Percentiles rank a stretch among this genome's conserved stretches.
These are phyloP conservation scores for Pichia ethanolica DNA, from an alignment of 805 yeast species.

Conservation along the genomic window DNA sequence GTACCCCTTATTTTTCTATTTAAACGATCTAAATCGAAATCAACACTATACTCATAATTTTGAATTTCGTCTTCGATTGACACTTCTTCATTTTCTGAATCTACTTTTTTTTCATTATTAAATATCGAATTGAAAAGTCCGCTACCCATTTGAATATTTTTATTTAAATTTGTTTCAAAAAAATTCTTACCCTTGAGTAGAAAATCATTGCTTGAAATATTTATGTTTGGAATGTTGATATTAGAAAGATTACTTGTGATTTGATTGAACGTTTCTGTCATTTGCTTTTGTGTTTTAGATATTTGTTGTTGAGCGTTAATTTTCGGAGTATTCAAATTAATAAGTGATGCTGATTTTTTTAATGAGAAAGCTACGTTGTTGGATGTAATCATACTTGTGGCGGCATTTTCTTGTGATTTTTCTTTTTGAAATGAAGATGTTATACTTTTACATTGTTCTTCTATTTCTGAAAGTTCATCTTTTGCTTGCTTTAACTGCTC, in stretches of 20 bases:
- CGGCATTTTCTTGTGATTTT: too few species aligned
- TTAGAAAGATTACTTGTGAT: slow-evolving; percentile 21
- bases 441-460: slow-evolving; percentile 22
- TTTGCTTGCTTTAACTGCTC: slow-evolving; percentile 35
- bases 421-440: too few species aligned
- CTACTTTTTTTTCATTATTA: slow-evolving; percentile 1
- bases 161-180: slow-evolving; percentile 20
- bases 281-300: slow-evolving; percentile 8
- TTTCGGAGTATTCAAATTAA: slow-evolving; percentile 9
- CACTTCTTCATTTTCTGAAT: background rate
- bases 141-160: slow-evolving; percentile 12
- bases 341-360: slow-evolving; percentile 10
- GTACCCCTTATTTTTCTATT: slow-evolving; percentile 4
- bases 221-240: too few species aligned
- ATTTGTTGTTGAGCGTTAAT: slow-evolving; percentile 4
- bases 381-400: background rate
- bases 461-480: slow-evolving; percentile 31
- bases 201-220: slow-evolving; percentile 12
- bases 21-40: slow-evolving; percentile 9
- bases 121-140: slow-evolving; percentile 12
- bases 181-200: slow-evolving; percentile 21
- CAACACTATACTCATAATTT: slow-evolving; percentile 20
- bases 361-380: slow-evolving; percentile 3
- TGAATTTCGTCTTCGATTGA: slow-evolving; percentile 17
- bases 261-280: slow-evolving; percentile 17